Percentiles rank a stretch among this genome's conserved stretches.
These are phyloP conservation scores for Thielaviopsis musarum DNA, from an alignment of 2,329 filamentous ascomycete species.

Conservation along the genomic window DNA sequence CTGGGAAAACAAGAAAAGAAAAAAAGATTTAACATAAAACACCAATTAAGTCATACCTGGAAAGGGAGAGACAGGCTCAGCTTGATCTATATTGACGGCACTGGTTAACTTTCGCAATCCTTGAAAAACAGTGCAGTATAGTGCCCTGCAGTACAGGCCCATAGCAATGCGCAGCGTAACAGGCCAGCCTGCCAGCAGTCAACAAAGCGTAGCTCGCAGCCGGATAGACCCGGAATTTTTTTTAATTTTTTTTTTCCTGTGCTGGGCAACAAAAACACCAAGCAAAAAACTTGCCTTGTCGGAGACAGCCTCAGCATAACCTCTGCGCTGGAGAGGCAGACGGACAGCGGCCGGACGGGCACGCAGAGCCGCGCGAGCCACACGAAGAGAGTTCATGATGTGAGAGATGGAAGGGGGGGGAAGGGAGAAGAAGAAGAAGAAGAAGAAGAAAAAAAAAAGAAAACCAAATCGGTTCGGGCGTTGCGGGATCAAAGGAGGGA, in stretches of 20 bases:
- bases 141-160: not conserved
- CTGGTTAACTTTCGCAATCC: not conserved
- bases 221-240: not conserved
- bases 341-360: constrained; percentile 63
- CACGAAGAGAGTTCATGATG: constrained; percentile 87
- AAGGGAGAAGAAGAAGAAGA: not conserved
- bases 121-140: not conserved
- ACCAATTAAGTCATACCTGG: constrained; percentile 53
- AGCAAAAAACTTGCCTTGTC: constrained; percentile 47
- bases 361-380: constrained; percentile 79
- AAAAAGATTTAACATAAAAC: constrained; percentile 1
- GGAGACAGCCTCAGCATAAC: constrained; percentile 74
- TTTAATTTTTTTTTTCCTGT: not conserved
- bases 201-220: not conserved
- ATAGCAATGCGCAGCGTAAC: not conserved
- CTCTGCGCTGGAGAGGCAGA: constrained; percentile 65
- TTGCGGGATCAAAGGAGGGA: not conserved
- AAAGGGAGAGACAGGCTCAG: constrained; percentile 94
- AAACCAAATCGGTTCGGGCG: not conserved
- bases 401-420: constrained; percentile 15
- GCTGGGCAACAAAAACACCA: not conserved
- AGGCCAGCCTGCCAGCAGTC: not conserved
- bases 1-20: not conserved
- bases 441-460: constrained; percentile 1
- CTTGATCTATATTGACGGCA: constrained; percentile 50